A percentile compares a stretch with the other conserved stretches of the same genome.
Conservation (phyloP, 1,284 basidiomycete genomes). For the Apiotrichum laibachii region DNA sequence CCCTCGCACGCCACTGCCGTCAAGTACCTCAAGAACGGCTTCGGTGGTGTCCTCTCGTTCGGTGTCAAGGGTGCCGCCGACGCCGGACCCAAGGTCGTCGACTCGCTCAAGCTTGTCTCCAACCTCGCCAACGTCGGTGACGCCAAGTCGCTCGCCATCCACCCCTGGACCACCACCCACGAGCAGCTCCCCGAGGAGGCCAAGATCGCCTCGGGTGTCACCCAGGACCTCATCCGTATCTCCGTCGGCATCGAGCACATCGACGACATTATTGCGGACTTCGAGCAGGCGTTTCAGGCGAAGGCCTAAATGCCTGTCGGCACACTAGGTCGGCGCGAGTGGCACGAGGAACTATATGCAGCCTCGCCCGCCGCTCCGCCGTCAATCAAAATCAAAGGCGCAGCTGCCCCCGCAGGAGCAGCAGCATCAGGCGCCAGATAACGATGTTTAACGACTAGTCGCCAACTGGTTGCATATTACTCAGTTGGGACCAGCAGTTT, state of each 20-base stretch:
- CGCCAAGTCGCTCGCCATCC: slow-evolving; percentile 78
- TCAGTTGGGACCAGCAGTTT: background rate
- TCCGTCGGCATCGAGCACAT: slow-evolving; percentile 81
- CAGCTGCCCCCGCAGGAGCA: too few relatives aligned
- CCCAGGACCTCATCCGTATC: slow-evolving; percentile 74
- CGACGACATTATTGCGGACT: slow-evolving; percentile 79
- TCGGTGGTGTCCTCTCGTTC: slow-evolving; percentile 77
- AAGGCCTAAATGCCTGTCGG: slow-evolving; percentile 7
- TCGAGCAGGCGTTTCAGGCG: slow-evolving; percentile 60
- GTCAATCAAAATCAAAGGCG: background rate
- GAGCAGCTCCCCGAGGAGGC: slow-evolving; percentile 57
- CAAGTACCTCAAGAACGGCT: slow-evolving; percentile 61
- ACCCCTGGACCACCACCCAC: slow-evolving; percentile 78
- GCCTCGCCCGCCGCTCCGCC: background rate
- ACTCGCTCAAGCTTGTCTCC: slow-evolving; percentile 69
- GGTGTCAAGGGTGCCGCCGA: slow-evolving; percentile 68
- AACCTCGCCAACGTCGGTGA: slow-evolving; percentile 73
- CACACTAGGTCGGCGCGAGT: background rate
- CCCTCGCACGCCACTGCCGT: slow-evolving; percentile 62
- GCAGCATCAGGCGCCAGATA: background rate
- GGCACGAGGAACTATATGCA: background rate
- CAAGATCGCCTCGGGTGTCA: slow-evolving; percentile 68
- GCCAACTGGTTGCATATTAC: background rate
- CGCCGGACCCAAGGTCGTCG: slow-evolving; percentile 66
- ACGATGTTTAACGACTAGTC: slow-evolving; percentile 1